These are phyloP conservation scores for Epichloe hybrida DNA, from an alignment of 2,329 filamentous ascomycete genomes.

Conservation along the genomic window DNA sequence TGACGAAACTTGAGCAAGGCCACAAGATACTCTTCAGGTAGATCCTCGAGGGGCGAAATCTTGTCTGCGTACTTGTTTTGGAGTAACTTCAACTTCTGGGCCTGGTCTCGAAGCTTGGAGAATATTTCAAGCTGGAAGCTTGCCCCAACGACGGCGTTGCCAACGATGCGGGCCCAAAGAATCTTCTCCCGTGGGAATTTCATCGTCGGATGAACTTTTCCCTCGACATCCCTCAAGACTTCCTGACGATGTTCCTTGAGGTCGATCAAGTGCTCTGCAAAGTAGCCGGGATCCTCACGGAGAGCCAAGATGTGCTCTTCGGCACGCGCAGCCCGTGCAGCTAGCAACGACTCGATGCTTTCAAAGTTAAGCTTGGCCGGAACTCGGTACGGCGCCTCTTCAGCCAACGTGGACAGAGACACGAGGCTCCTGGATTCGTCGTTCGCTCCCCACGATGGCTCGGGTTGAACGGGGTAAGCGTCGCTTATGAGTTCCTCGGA, in stretches of 20 bases:
- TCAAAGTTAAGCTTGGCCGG: slow-evolving; percentile 33
- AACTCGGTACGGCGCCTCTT: slow-evolving; percentile 38
- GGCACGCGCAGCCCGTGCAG: slow-evolving; percentile 25
- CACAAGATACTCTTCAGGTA: slow-evolving; percentile 20
- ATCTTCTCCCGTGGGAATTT: slow-evolving; percentile 5
- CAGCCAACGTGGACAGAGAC: slow-evolving; percentile 26
- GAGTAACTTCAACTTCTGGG: slow-evolving; percentile 13
- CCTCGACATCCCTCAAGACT: slow-evolving; percentile 25
- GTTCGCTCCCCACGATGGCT: slow-evolving; percentile 20
- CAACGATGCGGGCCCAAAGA: slow-evolving; percentile 28
- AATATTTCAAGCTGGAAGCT: slow-evolving; percentile 25
- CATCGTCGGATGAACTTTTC: slow-evolving; percentile 16
- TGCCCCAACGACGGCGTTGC: slow-evolving; percentile 17
- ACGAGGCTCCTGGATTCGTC: slow-evolving; percentile 18
- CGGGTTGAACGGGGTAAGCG: slow-evolving; percentile 21
- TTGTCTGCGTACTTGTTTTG: slow-evolving; percentile 17
- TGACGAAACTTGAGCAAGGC: slow-evolving; percentile 27
- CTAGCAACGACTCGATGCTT: slow-evolving; percentile 29
- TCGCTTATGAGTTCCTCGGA: slow-evolving; percentile 14
- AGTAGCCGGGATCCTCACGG: slow-evolving; percentile 46
- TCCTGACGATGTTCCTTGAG: slow-evolving; percentile 32
- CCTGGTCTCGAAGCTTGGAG: slow-evolving; percentile 22
- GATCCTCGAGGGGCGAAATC: slow-evolving; percentile 17
- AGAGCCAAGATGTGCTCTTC: slow-evolving; percentile 42
- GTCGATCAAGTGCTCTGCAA: slow-evolving; percentile 29